phyloP scores from a whole-genome alignment of 2,329 filamentous ascomycete genomes.

The Diaporthe amygdali region DNA sequence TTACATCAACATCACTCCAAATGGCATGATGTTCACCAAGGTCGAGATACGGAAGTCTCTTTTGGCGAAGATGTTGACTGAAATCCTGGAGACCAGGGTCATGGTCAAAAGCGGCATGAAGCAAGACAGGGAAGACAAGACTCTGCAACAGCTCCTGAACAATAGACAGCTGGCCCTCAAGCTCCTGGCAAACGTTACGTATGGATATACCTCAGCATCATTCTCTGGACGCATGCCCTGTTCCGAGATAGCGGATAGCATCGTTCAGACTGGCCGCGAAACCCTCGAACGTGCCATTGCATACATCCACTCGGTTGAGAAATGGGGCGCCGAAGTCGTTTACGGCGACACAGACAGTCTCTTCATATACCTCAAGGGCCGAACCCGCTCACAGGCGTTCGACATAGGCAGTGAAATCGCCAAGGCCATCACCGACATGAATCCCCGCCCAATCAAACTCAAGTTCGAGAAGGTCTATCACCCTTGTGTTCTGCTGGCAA shows the following conservation, averaged over 20 bases:
- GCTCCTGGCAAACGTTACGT: slow-evolving; percentile 97
- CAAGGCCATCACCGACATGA: slow-evolving; percentile 83
- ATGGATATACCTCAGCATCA: slow-evolving; percentile 95
- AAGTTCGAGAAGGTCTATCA: slow-evolving; percentile 99
- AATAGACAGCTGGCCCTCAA: slow-evolving; percentile 94
- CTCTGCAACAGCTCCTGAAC: slow-evolving; percentile 85
- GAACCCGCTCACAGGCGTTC: slow-evolving; percentile 88
- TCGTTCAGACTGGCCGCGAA: slow-evolving; percentile 94
- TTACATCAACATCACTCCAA: slow-evolving; percentile 89
- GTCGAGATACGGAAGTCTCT: slow-evolving; percentile 86
- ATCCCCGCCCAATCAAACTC: slow-evolving; percentile 89
- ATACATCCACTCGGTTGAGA: slow-evolving; percentile 83
- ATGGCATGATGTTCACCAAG: slow-evolving; percentile 95
- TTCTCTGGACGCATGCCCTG: slow-evolving; percentile 98
- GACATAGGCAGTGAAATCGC: slow-evolving; percentile 92
- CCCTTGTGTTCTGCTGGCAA: slow-evolving; percentile 90
- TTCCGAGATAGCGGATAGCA: slow-evolving; percentile 96
- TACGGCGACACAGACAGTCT: slow-evolving; percentile 98
- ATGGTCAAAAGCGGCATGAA: slow-evolving; percentile 99
- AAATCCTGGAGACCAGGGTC: slow-evolving; percentile 92
- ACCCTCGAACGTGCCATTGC: slow-evolving; percentile 94
- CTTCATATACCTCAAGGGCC: slow-evolving; percentile 87
- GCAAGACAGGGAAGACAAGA: slow-evolving; percentile 84
- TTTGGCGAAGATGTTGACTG: slow-evolving; percentile 93
- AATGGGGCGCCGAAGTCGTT: slow-evolving; percentile 95